Evolutionary conservation across 176 grass and related monocot species (phyloP).

Genomic region (Coix lacrymajobi): DNA sequence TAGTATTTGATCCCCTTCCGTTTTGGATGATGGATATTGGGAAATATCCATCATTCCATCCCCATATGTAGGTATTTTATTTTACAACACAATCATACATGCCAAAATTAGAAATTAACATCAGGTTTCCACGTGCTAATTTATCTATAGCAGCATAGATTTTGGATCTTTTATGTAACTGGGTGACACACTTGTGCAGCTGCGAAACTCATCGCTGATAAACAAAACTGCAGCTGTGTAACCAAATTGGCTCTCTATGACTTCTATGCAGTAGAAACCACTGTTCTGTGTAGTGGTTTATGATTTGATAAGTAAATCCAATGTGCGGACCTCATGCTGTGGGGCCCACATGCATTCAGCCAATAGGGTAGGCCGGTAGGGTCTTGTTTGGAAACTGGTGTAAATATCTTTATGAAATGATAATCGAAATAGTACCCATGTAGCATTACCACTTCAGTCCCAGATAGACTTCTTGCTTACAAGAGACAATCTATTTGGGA

Average conservation of each 20-base stretch:
- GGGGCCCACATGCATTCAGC: background rate
- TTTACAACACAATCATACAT: background rate
- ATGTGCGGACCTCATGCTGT: background rate
- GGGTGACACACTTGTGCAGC: background rate
- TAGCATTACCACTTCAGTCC: background rate
- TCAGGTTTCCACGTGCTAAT: background rate
- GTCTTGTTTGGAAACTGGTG: background rate
- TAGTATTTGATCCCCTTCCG: background rate
- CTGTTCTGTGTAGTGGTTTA: background rate
- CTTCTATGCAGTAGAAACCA: background rate
- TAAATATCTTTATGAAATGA: background rate
- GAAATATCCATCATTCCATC: background rate
- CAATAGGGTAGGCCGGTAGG: background rate
- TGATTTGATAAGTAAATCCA: background rate
- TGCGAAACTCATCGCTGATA: background rate
- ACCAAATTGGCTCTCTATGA: background rate
- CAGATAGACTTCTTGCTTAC: constrained; percentile 3
- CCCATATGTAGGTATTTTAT: background rate
- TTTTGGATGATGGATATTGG: background rate
- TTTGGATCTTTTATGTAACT: background rate
- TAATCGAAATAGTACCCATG: background rate
- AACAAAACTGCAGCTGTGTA: background rate
- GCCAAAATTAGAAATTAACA: constrained; percentile 16
- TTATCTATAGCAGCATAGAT: background rate
- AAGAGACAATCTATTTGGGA: background rate